Evolutionary conservation across 768 basidiomycete species (phyloP), one percentile per base, ranked within the genome.

Genomic region (Hygrophorus russula): DNA sequence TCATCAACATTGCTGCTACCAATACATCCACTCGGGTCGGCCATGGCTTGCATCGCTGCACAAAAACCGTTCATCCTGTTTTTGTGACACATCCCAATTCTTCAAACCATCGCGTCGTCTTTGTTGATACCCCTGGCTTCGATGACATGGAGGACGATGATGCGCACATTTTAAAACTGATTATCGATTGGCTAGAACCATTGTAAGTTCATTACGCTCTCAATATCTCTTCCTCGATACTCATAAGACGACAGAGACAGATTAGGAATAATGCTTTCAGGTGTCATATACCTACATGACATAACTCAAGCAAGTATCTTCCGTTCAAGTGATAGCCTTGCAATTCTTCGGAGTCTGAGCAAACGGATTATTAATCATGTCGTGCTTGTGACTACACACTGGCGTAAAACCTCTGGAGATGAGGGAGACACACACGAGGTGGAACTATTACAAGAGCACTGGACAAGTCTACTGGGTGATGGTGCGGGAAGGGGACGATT

Each of bases 301-400:
- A 62, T 62, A 31, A 52, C 54, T 2, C 65, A 69, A 43, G 57
- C 62, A 48, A 54, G 63, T 13, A 64, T 71, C 57, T 58, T 60
- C n/a, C 67, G 66, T 30, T 63, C 64, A 5, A 57, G 60, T 30
- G 64, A 61, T 49, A 75, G 73, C 51, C 63, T 73, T 33, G 60
- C 63, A 14, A 62, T 74, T 52, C 73, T 75, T 53, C 59, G 59
- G 20, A 62, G 67, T 40, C 59, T 75, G 12, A 73, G 73, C 18
- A 59, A 62, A 13, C 56, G 50, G 29, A 60, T 67, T 3, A 61
- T 70, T 46, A 61, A 62, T 43, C 69, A 73, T 42, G 70, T 75
- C 34, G 60, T 72, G 34, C 59, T 75, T 41, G 63, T 61, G 31
- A 72, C 73, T 41, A 74, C 65, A 8, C 71, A 66, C 64, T 74